Percentiles rank a stretch among this genome's conserved stretches.
These are phyloP conservation scores for Pseudogymnoascus sp. DNA, from an alignment of 2,329 filamentous ascomycete genomes.

Conservation along the genomic window DNA sequence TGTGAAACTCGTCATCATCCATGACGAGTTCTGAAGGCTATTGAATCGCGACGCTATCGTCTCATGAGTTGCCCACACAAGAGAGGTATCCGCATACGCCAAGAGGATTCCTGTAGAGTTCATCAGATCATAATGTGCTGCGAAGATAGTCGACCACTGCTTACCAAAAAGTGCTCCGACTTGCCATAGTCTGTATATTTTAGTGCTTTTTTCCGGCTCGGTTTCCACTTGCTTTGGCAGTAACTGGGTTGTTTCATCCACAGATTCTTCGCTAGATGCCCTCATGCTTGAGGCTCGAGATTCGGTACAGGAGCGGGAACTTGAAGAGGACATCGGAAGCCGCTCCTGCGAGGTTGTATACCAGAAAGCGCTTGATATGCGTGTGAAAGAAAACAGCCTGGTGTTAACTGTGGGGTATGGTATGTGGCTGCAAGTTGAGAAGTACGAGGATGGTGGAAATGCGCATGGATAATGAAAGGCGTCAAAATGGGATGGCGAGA, in stretches of 20 bases:
- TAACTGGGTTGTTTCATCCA: slow-evolving; percentile 14
- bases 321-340: slow-evolving; percentile 1
- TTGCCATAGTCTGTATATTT: not conserved
- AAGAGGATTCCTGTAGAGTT: slow-evolving; percentile 15
- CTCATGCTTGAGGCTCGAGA: not conserved
- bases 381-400: not conserved
- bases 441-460: not conserved
- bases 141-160: not conserved
- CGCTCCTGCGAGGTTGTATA: not conserved
- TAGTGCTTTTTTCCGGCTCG: not conserved
- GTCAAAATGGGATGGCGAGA: not conserved
- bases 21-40: slow-evolving; percentile 16
- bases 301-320: not conserved
- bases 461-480: not conserved
- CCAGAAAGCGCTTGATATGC: not conserved
- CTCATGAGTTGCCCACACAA: slow-evolving; percentile 19
- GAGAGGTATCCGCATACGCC: slow-evolving; percentile 16
- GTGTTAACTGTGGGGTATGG: not conserved
- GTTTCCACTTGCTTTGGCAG: slow-evolving; percentile 10
- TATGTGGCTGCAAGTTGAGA: not conserved
- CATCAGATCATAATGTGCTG: slow-evolving; percentile 10
- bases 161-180: not conserved
- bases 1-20: slow-evolving; percentile 20
- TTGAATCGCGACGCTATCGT: slow-evolving; percentile 18
- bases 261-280: slow-evolving; percentile 10